phyloP scores from a whole-genome alignment of 257 asterid genomes.

The Mentha longifolia region DNA sequence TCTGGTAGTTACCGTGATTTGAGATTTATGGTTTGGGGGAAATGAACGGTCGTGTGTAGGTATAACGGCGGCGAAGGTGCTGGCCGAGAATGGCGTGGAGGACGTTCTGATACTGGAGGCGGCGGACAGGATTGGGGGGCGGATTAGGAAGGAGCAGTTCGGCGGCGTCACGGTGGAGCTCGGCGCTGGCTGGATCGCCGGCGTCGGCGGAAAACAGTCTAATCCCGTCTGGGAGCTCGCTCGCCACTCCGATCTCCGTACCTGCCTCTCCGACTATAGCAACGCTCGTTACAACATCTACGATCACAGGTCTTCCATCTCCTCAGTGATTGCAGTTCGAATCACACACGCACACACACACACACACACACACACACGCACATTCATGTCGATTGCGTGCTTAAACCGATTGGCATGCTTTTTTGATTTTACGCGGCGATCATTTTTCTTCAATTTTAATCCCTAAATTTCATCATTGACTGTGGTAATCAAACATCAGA shows the following conservation, averaged over 20 bases:
- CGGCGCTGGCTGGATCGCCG: slow-evolving; percentile 99
- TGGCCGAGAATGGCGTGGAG: slow-evolving; percentile 81
- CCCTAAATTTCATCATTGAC: not conserved
- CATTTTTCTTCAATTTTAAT: too few species aligned
- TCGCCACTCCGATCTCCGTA: slow-evolving; percentile 66
- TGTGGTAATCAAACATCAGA: slow-evolving; percentile 4
- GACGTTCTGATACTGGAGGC: slow-evolving; percentile 82
- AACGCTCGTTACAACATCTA: slow-evolving; percentile 90
- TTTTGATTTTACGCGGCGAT: slow-evolving; percentile 13
- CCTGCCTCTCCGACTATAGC: slow-evolving; percentile 88
- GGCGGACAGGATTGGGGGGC: slow-evolving; percentile 80
- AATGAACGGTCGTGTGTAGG: slow-evolving; percentile 42
- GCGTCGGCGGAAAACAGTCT: slow-evolving; percentile 81
- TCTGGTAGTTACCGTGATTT: not conserved
- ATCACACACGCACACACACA: not conserved
- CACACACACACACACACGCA: not conserved
- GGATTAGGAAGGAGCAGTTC: slow-evolving; percentile 80
- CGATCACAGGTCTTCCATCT: slow-evolving; percentile 62
- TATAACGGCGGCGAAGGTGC: slow-evolving; percentile 78
- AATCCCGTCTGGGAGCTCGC: slow-evolving; percentile 97
- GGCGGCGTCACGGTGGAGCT: slow-evolving; percentile 90
- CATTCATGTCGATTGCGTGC: slow-evolving; percentile 23
- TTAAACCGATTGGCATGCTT: not conserved
- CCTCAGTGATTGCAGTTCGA: not conserved
- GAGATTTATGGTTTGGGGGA: not conserved